Evolutionary conservation across 345 rosid species (phyloP).

Genomic region (Eutrema yunnanense): DNA sequence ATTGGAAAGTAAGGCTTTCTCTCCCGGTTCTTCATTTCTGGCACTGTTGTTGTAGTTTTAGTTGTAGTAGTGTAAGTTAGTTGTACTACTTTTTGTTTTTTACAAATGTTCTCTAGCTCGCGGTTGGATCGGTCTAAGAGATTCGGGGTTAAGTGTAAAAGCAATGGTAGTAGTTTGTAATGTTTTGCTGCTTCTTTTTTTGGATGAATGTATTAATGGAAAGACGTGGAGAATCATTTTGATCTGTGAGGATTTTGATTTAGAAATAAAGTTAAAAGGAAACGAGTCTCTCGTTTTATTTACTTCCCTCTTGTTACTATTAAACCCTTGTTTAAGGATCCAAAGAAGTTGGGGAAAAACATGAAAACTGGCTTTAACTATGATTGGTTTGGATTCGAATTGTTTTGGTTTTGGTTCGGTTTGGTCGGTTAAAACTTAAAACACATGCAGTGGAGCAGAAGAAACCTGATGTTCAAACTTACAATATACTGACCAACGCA

Average conservation of each 20-base stretch:
- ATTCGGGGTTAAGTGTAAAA: background rate
- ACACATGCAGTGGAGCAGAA: slow-evolving; percentile 19
- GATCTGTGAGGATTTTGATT: background rate
- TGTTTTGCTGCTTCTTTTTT: background rate
- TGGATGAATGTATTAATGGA: background rate
- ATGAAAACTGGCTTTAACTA: too few relatives aligned
- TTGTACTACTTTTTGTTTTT: background rate
- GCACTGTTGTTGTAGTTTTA: slow-evolving; percentile 21
- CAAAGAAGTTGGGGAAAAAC: background rate
- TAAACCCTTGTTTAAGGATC: background rate
- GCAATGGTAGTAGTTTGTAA: background rate
- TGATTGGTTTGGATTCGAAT: too few relatives aligned
- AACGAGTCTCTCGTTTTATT: background rate
- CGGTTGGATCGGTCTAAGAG: background rate
- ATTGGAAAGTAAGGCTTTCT: slow-evolving; percentile 24
- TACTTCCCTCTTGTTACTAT: too few relatives aligned
- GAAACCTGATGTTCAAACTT: slow-evolving; percentile 24
- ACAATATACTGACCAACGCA: background rate
- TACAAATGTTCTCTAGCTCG: background rate
- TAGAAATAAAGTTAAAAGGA: background rate
- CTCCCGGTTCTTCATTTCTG: background rate
- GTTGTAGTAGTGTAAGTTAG: slow-evolving; percentile 1
- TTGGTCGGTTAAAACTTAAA: too few relatives aligned
- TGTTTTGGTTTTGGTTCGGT: too few relatives aligned
- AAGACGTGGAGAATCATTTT: background rate